Conservation (phyloP, 1,284 basidiomycete species). For the Anthracocystis setariae region DNA sequence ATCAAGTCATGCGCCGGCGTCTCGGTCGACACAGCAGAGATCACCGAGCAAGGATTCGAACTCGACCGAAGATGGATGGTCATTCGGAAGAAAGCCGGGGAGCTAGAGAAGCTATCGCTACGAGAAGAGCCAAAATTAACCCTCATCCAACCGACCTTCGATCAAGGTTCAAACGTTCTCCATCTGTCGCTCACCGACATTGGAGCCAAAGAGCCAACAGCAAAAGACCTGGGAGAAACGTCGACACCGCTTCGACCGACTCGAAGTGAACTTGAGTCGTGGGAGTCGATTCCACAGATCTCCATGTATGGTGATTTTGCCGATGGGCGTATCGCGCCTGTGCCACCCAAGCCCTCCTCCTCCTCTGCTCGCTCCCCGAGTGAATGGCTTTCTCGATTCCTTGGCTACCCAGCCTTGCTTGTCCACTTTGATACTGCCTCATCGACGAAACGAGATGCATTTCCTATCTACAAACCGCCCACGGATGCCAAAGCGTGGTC, state of each 20-base stretch:
- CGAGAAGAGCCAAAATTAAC: constrained; percentile 50
- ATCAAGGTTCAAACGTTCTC: constrained; percentile 17
- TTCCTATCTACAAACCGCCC: constrained; percentile 57
- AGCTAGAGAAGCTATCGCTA: constrained; percentile 35
- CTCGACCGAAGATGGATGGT: constrained; percentile 59
- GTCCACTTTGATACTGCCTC: constrained; percentile 54
- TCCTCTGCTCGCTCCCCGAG: constrained; percentile 17
- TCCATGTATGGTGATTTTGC: constrained; percentile 57
- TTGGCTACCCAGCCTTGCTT: constrained; percentile 51
- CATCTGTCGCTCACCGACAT: constrained; percentile 16
- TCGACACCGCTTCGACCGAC: constrained; percentile 28
- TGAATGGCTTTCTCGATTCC: constrained; percentile 53
- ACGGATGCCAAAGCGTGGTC: constrained; percentile 9
- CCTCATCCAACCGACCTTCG: constrained; percentile 38
- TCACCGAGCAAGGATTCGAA: constrained; percentile 50
- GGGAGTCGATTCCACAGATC: constrained; percentile 24
- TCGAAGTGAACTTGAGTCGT: constrained; percentile 1
- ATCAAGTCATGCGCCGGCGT: constrained; percentile 55
- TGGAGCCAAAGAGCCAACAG: constrained; percentile 1
- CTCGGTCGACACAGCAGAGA: constrained; percentile 7
- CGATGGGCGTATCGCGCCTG: constrained; percentile 37
- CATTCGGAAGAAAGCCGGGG: constrained; percentile 13
- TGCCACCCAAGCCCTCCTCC: neutral
- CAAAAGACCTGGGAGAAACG: constrained; percentile 17
- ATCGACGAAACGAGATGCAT: constrained; percentile 20